A percentile compares a stretch with the other conserved stretches of the same genome.
Conservation (phyloP, 2,329 filamentous ascomycete species). For the Venturia pyrina region DNA sequence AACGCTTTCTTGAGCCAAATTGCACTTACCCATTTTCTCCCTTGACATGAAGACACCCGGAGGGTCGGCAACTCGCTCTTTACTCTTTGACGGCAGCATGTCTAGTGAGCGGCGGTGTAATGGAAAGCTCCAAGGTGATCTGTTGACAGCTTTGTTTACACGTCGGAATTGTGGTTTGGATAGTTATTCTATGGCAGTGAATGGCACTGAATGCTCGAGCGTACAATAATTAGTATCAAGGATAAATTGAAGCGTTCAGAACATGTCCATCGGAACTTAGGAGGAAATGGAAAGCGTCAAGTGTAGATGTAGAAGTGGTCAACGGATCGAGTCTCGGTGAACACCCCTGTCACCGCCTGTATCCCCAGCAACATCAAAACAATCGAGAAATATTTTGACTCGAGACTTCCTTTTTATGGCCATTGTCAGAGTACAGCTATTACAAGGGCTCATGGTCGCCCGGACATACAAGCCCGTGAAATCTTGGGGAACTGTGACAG, state of each 20-base stretch:
- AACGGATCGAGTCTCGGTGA: background rate
- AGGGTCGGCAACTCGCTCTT: slow-evolving; percentile 26
- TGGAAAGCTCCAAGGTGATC: background rate
- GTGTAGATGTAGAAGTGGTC: background rate
- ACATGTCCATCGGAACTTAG: background rate
- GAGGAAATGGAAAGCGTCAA: background rate
- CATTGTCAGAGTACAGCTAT: background rate
- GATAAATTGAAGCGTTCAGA: background rate
- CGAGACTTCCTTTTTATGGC: background rate
- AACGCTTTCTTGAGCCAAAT: background rate
- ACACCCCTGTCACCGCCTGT: background rate
- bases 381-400: background rate
- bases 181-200: background rate
- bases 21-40: slow-evolving; percentile 29
- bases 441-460: background rate
- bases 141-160: slow-evolving; percentile 7
- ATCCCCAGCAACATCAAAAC: background rate
- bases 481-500: background rate
- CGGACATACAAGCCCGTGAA: background rate
- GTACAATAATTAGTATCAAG: background rate
- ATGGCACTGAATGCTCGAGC: background rate
- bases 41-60: slow-evolving; percentile 23
- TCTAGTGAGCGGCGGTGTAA: background rate
- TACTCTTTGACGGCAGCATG: slow-evolving; percentile 24
- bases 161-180: background rate